phyloP scores from a whole-genome alignment of 441 rosid genomes.

The Populus tomentosa region DNA sequence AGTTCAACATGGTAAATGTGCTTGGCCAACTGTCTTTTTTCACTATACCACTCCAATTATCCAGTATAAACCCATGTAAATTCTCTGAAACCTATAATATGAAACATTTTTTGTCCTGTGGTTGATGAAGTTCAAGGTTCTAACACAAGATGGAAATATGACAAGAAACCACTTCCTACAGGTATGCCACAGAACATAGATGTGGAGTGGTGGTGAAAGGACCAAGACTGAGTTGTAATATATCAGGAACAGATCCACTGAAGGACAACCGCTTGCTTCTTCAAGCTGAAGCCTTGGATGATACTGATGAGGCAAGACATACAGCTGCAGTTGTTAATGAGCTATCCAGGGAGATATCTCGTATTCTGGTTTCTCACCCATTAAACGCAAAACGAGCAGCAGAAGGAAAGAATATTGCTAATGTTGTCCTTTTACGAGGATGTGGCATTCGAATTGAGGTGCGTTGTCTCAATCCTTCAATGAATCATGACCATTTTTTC shows the following conservation, averaged over 20 bases:
- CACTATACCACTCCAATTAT: background rate
- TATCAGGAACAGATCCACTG: slow-evolving; percentile 97
- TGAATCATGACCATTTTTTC: slow-evolving; percentile 7
- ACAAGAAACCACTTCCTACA: slow-evolving; percentile 16
- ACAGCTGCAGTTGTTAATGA: slow-evolving; percentile 82
- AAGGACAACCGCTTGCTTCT: slow-evolving; percentile 81
- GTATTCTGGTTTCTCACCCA: slow-evolving; percentile 67
- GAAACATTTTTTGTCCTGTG: background rate
- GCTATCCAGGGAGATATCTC: slow-evolving; percentile 72
- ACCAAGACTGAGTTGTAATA: slow-evolving; percentile 79
- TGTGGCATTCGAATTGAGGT: slow-evolving; percentile 74
- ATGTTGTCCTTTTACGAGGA: slow-evolving; percentile 88
- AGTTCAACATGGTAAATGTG: background rate
- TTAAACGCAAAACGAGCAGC: slow-evolving; percentile 62
- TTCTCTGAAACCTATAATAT: background rate
- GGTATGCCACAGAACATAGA: slow-evolving; percentile 97
- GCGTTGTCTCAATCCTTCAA: background rate
- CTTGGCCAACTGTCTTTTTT: background rate
- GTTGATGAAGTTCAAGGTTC: background rate
- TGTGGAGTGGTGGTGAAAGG: slow-evolving; percentile 98
- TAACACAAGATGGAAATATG: slow-evolving; percentile 3
- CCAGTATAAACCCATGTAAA: background rate
- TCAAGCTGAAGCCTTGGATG: slow-evolving; percentile 73
- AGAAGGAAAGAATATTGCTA: slow-evolving; percentile 83
- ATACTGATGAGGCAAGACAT: slow-evolving; percentile 79